Evolutionary conservation across 2,329 filamentous ascomycete genomes (phyloP).

Genomic region (Epichloe festucae): DNA sequence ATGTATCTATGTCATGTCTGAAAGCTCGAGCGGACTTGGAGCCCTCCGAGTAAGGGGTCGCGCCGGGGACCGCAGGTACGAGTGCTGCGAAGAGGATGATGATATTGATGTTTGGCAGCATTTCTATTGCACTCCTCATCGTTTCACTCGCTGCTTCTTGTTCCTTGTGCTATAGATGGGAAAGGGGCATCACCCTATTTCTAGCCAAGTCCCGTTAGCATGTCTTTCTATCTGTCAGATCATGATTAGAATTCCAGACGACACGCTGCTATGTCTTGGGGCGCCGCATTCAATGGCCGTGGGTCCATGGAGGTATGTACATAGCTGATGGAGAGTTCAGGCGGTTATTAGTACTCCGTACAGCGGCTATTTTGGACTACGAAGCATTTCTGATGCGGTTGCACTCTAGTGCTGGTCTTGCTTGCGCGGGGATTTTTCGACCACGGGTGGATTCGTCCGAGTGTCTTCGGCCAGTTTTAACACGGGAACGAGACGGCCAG

Average conservation of each 20-base stretch:
- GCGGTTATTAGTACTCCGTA: too few relatives aligned
- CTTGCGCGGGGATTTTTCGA: too few relatives aligned
- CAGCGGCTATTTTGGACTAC: background rate
- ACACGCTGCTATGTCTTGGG: background rate
- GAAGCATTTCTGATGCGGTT: background rate
- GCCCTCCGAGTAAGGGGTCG: background rate
- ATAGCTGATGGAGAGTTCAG: too few relatives aligned
- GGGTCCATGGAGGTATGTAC: background rate
- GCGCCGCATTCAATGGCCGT: background rate
- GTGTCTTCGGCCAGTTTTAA: background rate
- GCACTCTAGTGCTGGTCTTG: too few relatives aligned
- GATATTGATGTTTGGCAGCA: background rate
- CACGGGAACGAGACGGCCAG: background rate
- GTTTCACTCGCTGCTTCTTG: background rate
- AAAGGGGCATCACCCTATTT: background rate
- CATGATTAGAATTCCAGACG: background rate
- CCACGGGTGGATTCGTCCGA: too few relatives aligned
- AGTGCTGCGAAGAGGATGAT: background rate
- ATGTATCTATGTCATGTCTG: background rate
- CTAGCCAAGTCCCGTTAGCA: too few relatives aligned
- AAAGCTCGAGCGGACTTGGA: background rate
- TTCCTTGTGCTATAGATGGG: background rate
- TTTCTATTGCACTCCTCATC: background rate
- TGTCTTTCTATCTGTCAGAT: background rate
- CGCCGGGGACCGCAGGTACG: background rate